Evolutionary conservation across 2,329 filamentous ascomycete genomes (phyloP), one percentile per base, ranked within the genome.

Genomic region (Fusarium haematococcum): DNA sequence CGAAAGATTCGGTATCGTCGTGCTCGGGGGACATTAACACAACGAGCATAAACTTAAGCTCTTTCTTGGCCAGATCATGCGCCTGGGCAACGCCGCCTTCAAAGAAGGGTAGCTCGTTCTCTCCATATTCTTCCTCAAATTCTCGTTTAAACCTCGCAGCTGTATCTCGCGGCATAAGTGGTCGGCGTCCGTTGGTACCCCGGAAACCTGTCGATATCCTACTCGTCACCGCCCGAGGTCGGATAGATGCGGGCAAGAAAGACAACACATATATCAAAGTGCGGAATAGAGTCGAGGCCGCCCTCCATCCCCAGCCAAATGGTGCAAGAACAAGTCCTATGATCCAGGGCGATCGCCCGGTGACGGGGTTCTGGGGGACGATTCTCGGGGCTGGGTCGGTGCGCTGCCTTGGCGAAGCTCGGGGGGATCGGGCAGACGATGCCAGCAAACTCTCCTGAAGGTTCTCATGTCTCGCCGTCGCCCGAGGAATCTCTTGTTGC

Each of bases 11-110:
- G 1, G 94, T 98, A 77, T 98, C 95, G 79, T 99, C 97, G 82
- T 99, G 96, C 83, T 98, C 97, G 0, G 95, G 95, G 1, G 95
- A 97, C 63, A 98, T 85, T 18, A 99, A 88, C 6, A 98, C 86
- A 18, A 98, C 92, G n/a, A 98, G 84, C 16, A 99, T 86, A 80
- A 97, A 98, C 80, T 97, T 97, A 65, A 98, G 88, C 39, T 98
- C 95, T 76, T 91, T 92, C 85, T 98, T 98, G 7, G 96, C 95
- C 41, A 92, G 85, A 80, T 99, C 97, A 71, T 98, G 91, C 0
- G 95, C 95, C 83, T 97, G 94, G 6, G 97, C 95, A 80, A 98
- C 97, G 6, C 96, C 95, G 61, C 93, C 93, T 80, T 98, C 95
- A 75, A 93, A 91, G 82, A 97, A 98, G 0, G 93, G 92, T 6